Evolutionary conservation across 192 early-diverging fungal species (phyloP), one percentile per base, ranked within the genome.

Genomic region (Backusella westeae): DNA sequence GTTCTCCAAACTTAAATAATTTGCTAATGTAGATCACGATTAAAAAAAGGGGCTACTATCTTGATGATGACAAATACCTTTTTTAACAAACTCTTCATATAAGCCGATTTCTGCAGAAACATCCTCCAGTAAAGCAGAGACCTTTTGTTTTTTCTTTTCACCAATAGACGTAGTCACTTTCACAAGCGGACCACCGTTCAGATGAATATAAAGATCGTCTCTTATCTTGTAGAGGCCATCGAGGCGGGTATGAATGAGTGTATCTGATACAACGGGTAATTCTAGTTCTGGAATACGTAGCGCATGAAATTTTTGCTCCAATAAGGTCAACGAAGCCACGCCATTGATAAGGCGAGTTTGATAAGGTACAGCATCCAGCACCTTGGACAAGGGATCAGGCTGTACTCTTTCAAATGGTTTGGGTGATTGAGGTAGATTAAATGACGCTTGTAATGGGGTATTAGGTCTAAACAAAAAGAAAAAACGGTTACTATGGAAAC

Each of bases 1-100:
- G n/a, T 78, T 82, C 34, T 90, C 89, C 42, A 90, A 70, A 52
- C 72, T 86, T 12, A 90, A 78, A n/a, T 88, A 85, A 69, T 85
- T 83, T 6, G 83, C 88, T 90, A 75, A 41, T 34, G 35, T 36
- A 69, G 9, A 69, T 5, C 7, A 6, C 38, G 69, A n/a, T 23
- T 38, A 44, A 70, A 46, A 39, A 70, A 70, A 69, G 38, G 34
- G 7, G 0, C 12, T 44, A 14, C 4, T 5, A 32, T 23, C 23
- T 17, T 23, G 34, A 12, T 10, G 34, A 9, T 29, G n/a, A 0
- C 36, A 69, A 38, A 77, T 84, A 90, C 89, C 86, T 78, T 80
- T 85, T 7, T 88, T 88, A n/a, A 85, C 83, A 81, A 90, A 90
- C 76, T 90, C 87, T 71, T 90, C 89, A 67, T 90, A 90, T 8